Evolutionary conservation across 768 basidiomycete genomes (phyloP).

Genomic region (Kwoniella sp.): DNA sequence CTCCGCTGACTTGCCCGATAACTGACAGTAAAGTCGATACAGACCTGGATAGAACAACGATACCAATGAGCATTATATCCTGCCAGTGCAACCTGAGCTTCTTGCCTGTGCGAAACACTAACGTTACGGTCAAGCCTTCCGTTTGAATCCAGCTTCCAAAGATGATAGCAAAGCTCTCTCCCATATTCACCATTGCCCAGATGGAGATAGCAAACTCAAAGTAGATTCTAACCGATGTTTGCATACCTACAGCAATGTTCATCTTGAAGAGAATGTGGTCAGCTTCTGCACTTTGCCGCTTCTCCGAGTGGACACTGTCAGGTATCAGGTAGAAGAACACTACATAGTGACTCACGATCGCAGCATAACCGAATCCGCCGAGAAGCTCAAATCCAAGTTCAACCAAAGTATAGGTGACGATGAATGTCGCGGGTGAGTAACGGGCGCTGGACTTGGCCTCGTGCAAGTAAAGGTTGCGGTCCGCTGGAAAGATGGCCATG

Average conservation of each 20-base stretch:
- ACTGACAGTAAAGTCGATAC: conserved; percentile 51
- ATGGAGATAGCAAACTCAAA: conserved; percentile 55
- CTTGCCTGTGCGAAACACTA: conserved; percentile 27
- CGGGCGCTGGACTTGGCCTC: conserved; percentile 58
- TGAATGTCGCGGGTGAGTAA: conserved; percentile 58
- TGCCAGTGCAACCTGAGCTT: too few relatives aligned
- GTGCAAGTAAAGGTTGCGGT: conserved; percentile 59
- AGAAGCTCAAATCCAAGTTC: conserved; percentile 55
- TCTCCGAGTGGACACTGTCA: background rate
- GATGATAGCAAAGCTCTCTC: conserved; percentile 56
- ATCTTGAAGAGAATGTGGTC: conserved; percentile 21
- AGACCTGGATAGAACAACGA: conserved; percentile 27
- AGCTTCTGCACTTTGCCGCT: background rate
- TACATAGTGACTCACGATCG: conserved; percentile 25
- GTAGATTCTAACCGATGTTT: conserved; percentile 54
- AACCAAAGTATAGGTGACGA: conserved; percentile 55
- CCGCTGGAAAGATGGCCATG: conserved; percentile 59
- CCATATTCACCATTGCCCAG: conserved; percentile 53
- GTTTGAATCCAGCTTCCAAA: conserved; percentile 51
- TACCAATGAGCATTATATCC: too few relatives aligned
- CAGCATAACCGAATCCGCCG: conserved; percentile 47
- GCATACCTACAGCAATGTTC: conserved; percentile 55
- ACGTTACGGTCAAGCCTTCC: conserved; percentile 56
- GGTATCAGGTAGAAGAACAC: background rate
- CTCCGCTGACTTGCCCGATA: conserved; percentile 44